Conservation (phyloP, 495 filamentous ascomycete species). For the Penicillium cataractarum region DNA sequence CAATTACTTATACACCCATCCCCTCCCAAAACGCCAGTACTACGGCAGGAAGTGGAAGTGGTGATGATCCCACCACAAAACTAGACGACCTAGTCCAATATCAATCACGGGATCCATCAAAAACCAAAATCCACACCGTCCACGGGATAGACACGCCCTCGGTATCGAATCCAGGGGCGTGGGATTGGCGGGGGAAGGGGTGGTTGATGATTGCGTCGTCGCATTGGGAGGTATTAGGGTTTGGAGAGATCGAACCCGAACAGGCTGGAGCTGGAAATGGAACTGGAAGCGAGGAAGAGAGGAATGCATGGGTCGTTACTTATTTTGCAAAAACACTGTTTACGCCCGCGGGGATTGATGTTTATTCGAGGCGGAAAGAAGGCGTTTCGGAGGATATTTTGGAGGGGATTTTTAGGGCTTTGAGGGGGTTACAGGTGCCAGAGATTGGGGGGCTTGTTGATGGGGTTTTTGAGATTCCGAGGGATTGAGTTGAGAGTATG, state of each 20-base stretch:
- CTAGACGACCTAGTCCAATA: slow-evolving; percentile 73
- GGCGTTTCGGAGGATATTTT: slow-evolving; percentile 53
- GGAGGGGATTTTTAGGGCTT: slow-evolving; percentile 44
- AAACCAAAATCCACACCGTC: slow-evolving; percentile 57
- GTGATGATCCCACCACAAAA: slow-evolving; percentile 30
- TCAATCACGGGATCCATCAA: slow-evolving; percentile 46
- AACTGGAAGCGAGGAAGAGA: slow-evolving; percentile 13
- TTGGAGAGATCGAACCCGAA: slow-evolving; percentile 54
- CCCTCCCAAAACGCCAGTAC: slow-evolving; percentile 20
- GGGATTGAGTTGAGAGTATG: slow-evolving; percentile 10
- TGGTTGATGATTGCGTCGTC: slow-evolving; percentile 63
- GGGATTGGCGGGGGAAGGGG: slow-evolving; percentile 75
- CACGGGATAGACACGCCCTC: slow-evolving; percentile 64
- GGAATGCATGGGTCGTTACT: slow-evolving; percentile 67
- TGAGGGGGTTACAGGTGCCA: slow-evolving; percentile 38
- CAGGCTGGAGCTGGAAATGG: background rate
- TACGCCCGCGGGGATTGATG: slow-evolving; percentile 73
- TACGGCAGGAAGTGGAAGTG: background rate
- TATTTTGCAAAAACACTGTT: slow-evolving; percentile 77
- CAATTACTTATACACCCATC: slow-evolving; percentile 68
- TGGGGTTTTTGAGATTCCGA: slow-evolving; percentile 26
- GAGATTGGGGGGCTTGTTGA: slow-evolving; percentile 25
- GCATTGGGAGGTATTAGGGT: slow-evolving; percentile 77
- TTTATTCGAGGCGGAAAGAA: slow-evolving; percentile 62
- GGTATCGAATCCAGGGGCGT: slow-evolving; percentile 46